Conservation (phyloP, 139 green algal species). For the Coelastrella sp. region DNA sequence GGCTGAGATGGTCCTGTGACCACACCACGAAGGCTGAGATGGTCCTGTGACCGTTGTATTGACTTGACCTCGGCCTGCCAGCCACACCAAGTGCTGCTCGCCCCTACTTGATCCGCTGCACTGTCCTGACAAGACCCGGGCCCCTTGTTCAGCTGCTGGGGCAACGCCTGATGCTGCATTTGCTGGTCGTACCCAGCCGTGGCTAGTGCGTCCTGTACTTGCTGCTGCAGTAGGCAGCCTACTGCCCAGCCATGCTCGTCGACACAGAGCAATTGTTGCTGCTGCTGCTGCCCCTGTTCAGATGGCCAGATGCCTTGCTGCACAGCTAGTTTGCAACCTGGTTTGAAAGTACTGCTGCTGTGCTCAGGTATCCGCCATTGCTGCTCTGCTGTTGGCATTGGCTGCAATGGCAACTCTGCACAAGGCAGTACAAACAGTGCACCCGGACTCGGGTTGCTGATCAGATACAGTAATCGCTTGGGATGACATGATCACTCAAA, state of each 20-base stretch:
- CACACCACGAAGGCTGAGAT: no score
- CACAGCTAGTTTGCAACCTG: background rate
- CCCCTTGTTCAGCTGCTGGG: background rate
- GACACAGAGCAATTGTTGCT: background rate
- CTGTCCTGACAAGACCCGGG: background rate
- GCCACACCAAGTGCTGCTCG: background rate
- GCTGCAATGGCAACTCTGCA: slow-evolving; percentile 36
- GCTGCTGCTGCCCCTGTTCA: background rate
- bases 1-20: no score
- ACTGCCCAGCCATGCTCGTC: slow-evolving; percentile 27
- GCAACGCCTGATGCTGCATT: background rate
- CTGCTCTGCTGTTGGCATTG: background rate
- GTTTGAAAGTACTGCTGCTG: slow-evolving; percentile 5
- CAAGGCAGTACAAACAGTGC: no score
- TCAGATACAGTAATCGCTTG: background rate
- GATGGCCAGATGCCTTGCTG: background rate
- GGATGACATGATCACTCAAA: background rate
- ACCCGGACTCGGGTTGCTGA: background rate
- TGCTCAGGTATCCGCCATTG: background rate
- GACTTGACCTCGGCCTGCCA: background rate
- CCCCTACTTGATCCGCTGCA: background rate
- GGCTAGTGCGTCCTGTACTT: background rate
- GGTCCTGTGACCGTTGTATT: no score
- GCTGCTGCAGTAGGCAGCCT: slow-evolving; percentile 19
- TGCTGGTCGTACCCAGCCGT: background rate